phyloP scores from a whole-genome alignment of 2,329 filamentous ascomycete genomes.

The Neonectria sp. region DNA sequence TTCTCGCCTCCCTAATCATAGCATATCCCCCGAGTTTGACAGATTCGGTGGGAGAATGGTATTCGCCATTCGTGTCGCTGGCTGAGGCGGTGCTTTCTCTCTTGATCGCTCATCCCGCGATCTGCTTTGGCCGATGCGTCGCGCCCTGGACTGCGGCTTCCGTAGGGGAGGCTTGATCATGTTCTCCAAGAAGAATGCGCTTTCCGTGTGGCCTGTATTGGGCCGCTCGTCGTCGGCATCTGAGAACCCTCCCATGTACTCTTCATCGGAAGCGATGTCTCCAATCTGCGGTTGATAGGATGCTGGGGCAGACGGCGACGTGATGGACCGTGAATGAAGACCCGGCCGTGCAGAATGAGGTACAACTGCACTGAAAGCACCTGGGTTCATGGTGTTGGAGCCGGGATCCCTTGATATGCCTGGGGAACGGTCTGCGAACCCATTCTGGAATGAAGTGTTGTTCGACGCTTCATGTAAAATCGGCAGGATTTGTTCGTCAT shows the following conservation, averaged over 20 bases:
- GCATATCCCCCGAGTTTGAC: conserved; percentile 55
- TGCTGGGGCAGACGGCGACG: conserved; percentile 78
- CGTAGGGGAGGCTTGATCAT: conserved; percentile 74
- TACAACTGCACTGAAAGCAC: conserved; percentile 66
- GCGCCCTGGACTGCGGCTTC: conserved; percentile 64
- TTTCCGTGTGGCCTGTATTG: conserved; percentile 57
- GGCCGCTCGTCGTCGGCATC: conserved; percentile 78
- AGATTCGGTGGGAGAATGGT: conserved; percentile 52
- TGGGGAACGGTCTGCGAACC: conserved; percentile 82
- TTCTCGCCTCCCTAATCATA: conserved; percentile 40
- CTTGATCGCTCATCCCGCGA: conserved; percentile 53
- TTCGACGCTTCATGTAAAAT: conserved; percentile 90
- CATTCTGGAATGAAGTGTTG: conserved; percentile 87
- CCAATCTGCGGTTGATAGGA: conserved; percentile 69
- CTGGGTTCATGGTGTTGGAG: conserved; percentile 74
- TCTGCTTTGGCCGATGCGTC: conserved; percentile 51
- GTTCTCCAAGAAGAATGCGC: conserved; percentile 71
- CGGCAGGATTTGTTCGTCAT: conserved; percentile 93
- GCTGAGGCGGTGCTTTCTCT: conserved; percentile 56
- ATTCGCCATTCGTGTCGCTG: conserved; percentile 59
- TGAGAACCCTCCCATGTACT: conserved; percentile 81
- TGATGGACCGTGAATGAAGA: conserved; percentile 86
- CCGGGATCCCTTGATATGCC: conserved; percentile 72
- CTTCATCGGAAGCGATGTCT: conserved; percentile 83
- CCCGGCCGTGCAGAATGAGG: conserved; percentile 68